Evolutionary conservation across 768 basidiomycete genomes (phyloP), one percentile per base, ranked within the genome.

Genomic region (Lyophyllum shimeji): DNA sequence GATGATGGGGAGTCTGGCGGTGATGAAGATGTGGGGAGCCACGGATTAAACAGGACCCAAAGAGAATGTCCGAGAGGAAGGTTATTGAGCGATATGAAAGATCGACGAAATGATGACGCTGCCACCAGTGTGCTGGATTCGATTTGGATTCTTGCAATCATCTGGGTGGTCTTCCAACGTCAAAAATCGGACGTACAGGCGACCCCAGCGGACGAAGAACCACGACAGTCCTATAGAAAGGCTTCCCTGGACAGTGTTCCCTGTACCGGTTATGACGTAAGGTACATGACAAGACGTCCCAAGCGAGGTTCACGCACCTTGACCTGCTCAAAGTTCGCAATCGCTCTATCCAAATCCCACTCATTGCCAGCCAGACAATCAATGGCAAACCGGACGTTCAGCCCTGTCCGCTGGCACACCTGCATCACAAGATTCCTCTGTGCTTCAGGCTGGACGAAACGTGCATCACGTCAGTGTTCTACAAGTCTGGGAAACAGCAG

Each of bases 291-390:
- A 21, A 21, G 44, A 29, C 15, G 34, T 50, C 47, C 52, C n/a
- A 17, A 13, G 47, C 50, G 13, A n/a, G 37, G 46, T 39, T 59
- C 51, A 74, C 85, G 55, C 60, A 90, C 90, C 83, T 90, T 90
- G 64, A 98, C 89, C 68, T 90, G 80, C 65, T 93, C 85, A 70
- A 94, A 98, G 66, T 96, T 95, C 48, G 81, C 79, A 23, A 93
- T 65, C 0, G 97, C 97, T 56, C 80, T 78, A 44, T 85, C 84
- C 49, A 90, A 63, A 66, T 95, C 84, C 95, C 95, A 98, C 7
- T 75, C 84, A 66, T 95, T 97, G 47, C 85, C 86, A 61, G 83
- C 77, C 56, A 98, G 70, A 67, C 96, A 98, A 57, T 97, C 86
- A n/a, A 88, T 74, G 6, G 93, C 82, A 64, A 84, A 96, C 62